These are phyloP conservation scores for Blastobotrys chiropterorum DNA, from an alignment of 805 yeast genomes.

Conservation along the genomic window DNA sequence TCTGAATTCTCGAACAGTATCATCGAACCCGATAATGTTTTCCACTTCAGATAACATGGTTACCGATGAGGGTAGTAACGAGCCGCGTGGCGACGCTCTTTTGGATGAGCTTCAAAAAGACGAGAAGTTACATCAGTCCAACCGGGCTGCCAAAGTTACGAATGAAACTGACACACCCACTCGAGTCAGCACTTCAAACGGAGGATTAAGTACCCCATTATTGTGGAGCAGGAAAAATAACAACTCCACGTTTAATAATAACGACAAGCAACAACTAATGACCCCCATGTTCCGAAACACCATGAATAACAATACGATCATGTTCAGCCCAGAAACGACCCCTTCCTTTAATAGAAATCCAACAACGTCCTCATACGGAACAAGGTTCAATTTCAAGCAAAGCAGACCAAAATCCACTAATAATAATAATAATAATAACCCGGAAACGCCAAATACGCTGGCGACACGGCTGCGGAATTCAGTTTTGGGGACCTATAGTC, in stretches of 20 bases:
- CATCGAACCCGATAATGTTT: not conserved
- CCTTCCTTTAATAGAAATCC: not conserved
- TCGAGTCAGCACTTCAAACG: not conserved
- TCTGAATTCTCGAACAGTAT: not conserved
- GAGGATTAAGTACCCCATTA: not conserved
- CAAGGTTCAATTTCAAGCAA: not conserved
- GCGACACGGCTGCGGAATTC: not conserved
- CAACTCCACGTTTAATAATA: not conserved
- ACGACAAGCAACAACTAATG: not conserved
- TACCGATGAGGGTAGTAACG: not conserved
- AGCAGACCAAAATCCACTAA: not conserved
- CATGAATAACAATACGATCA: not conserved
- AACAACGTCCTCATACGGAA: not conserved
- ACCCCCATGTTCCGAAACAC: not conserved
- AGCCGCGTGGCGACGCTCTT: not conserved
- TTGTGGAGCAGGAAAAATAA: not conserved
- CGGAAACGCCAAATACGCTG: not conserved
- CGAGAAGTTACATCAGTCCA: not conserved
- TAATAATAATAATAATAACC: no score
- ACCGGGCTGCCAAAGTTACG: not conserved
- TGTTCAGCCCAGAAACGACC: slow-evolving; percentile 3
- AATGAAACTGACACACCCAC: not conserved
- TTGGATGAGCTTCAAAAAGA: not conserved
- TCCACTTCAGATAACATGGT: not conserved
- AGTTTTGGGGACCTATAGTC: slow-evolving; percentile 6